Evolutionary conservation across 2,329 filamentous ascomycete genomes (phyloP), one percentile per base, ranked within the genome.

Genomic region (Claviceps pazoutovae): DNA sequence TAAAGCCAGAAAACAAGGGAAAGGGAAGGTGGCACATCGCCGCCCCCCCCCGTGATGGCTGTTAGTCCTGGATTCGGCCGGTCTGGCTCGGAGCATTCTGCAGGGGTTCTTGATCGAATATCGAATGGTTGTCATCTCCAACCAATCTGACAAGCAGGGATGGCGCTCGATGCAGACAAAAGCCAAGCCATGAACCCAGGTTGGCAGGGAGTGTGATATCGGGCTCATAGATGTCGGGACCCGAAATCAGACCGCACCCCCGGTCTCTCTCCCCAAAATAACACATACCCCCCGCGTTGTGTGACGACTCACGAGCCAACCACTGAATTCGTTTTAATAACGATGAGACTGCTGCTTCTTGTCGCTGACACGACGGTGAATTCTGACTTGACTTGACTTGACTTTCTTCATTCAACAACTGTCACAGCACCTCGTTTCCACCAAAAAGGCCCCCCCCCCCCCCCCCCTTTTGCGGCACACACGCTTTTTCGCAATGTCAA

Each of bases 261-360:
- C 26, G 26, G 26, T 30, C 26, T 30, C 26, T 30, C 26, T 30
- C 26, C 26, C 8, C 26, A 30, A 30, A 26, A 16, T 9, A 46
- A 46, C 44, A 34, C 48, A 36, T 36, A 11, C 21, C 16, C 49
- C 36, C 19, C 42, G 16, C 4, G 19, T 16, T 44, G 49, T 51
- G 46, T 51, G 34, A 51, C 42, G 23, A 23, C 23, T 23, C 23
- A 23, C 23, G 41, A 46, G 26, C 26, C 26, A 30, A 30, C 43
- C 16, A 23, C 49, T 17, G 49, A 46, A 50, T 50, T 11, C 34
- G 30, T 37, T 37, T 46, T 46, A 41, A 50, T 46, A 46, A 46
- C 26, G 6, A 34, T 16, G 34, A n/a, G 42, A 16, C 48, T 49
- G 41, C 49, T 23, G 49, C 34, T 39, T 38, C 43, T 46, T 16